Base-by-base conservation (phyloP, 2,329 filamentous ascomycete species). In the Fusarium veterinarium region DNA sequence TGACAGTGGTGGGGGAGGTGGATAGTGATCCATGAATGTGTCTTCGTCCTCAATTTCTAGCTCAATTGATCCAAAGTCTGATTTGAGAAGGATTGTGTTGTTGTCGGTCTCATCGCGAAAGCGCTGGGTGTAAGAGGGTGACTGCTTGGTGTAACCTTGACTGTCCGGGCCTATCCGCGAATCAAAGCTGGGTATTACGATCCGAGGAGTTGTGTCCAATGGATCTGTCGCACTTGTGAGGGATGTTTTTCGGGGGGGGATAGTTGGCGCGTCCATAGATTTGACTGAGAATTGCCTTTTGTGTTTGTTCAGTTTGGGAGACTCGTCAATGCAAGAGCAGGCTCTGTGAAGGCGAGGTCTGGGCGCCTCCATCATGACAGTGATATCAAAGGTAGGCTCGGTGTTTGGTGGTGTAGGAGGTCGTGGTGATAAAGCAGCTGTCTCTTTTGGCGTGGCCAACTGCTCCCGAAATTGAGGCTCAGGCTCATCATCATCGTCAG, bases 401-500 rank as follows among this genome's bases (percentile, higher is more conserved):
- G 61, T 67, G 19, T 65, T 73, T 17, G 73, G 64, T 4, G 77
- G 80, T 25, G 79, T 80, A 16, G 74, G 78, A 17, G 81, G 80
- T 55, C 81, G 69, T 5, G 81, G 80, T 16, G 79, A 79, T 17
- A 80, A 69, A 25, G 73, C 53, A 37, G 45, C 57, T 12, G 75
- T 56, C 40, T 61, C 70, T 25, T 75, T 64, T 41, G 25, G 58
- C 9, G 16, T 70, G 38, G 28, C 40, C 37, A 55, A 45, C 17
- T 69, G 64, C 10, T 72, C 66, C n/a, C 60, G 66, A 23, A 44
- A 51, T 6, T 74, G 70, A 16, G 48, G 46, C 8, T 74, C 63
- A n/a, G 71, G 77, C 11, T 76, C 72, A 14, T 56, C 55, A 5
- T 56, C 80, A 4, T 75, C 72, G 45, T 83, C 81, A 4, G 81